Percentiles rank a stretch among this genome's conserved stretches.
phyloP scores from a whole-genome alignment of 176 grass and related monocot species.

The Rhynchospora tenuis region DNA sequence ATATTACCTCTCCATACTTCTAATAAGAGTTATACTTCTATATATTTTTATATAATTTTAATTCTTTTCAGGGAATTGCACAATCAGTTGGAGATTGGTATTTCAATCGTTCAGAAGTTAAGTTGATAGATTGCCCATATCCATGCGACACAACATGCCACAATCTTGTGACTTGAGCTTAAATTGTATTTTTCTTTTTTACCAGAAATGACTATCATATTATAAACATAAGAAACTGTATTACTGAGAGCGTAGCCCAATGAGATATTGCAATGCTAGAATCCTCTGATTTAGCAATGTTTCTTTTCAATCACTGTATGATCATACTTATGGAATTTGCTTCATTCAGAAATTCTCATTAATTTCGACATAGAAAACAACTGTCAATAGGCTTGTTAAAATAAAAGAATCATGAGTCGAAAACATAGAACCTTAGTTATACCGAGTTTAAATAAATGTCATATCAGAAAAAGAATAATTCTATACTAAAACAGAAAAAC shows the following conservation, averaged over 20 bases:
- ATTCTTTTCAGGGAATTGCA: conserved; percentile 44
- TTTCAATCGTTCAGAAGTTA: conserved; percentile 52
- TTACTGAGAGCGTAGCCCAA: background rate
- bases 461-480: too few relatives aligned
- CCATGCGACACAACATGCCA: conserved; percentile 76
- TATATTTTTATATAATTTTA: background rate
- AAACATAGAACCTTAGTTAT: too few relatives aligned
- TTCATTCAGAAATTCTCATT: too few relatives aligned
- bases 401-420: too few relatives aligned
- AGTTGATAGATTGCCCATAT: conserved; percentile 67
- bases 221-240: background rate
- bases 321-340: too few relatives aligned
- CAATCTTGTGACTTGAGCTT: conserved; percentile 49
- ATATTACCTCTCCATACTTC: background rate
- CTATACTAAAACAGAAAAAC: too few relatives aligned
- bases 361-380: too few relatives aligned
- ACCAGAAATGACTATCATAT: background rate
- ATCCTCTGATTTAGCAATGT: too few relatives aligned
- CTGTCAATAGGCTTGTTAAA: too few relatives aligned
- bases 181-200: conserved; percentile 26
- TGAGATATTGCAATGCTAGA: background rate
- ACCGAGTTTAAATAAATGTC: too few relatives aligned
- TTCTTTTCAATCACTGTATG: too few relatives aligned
- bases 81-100: conserved; percentile 86
- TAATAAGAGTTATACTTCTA: background rate